A percentile compares a stretch with the other conserved stretches of the same genome.
phyloP scores from a whole-genome alignment of 1,284 basidiomycete species.

The Tilletia setariae region DNA sequence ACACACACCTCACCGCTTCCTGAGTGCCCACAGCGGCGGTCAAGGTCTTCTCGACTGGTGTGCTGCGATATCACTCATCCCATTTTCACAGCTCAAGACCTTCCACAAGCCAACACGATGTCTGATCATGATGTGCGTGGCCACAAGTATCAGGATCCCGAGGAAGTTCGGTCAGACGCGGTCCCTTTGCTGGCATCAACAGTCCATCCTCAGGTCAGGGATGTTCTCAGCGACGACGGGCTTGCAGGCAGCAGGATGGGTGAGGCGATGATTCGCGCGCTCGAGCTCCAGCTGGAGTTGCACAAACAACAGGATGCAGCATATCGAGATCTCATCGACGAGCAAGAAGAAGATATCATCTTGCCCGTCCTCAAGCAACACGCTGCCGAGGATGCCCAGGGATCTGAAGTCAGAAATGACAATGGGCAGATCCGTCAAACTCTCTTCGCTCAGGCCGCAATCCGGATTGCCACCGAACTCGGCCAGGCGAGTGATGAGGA shows the following conservation, averaged over 20 bases:
- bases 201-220: conserved; percentile 8
- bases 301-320: background rate
- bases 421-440: background rate
- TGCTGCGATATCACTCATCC: no score
- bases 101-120: no score
- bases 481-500: conserved; percentile 12
- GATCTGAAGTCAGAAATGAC: no score
- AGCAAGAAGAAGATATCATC: background rate
- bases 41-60: no score
- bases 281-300: conserved; percentile 11
- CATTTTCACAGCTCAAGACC: no score
- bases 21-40: no score
- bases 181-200: conserved; percentile 10
- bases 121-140: no score
- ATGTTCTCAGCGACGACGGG: background rate
- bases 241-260: conserved; percentile 5
- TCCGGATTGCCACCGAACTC: conserved; percentile 13
- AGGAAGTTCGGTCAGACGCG: background rate
- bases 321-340: background rate
- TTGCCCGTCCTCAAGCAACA: background rate
- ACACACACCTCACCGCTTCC: no score
- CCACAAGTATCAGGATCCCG: no score
- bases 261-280: conserved; percentile 7
- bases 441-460: conserved; percentile 16
- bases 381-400: no score